These are phyloP conservation scores for Solanum peruvianum DNA, from an alignment of 257 asterid genomes.

Conservation along the genomic window DNA sequence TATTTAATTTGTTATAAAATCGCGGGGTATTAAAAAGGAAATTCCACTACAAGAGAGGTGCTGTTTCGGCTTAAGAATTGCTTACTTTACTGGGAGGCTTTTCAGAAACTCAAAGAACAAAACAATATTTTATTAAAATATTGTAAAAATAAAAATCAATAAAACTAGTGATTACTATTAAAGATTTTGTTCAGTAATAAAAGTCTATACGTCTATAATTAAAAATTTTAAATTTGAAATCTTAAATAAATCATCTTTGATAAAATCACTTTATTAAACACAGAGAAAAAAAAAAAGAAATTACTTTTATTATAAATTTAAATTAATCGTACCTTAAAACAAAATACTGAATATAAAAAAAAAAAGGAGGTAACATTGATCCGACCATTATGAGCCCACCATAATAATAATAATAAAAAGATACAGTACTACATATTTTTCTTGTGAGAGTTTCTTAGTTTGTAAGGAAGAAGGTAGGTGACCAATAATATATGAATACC, in stretches of 20 bases:
- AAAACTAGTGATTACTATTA: neutral
- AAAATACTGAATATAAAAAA: no score
- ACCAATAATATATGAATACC: neutral
- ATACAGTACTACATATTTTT: neutral
- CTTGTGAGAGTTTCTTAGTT: slow-evolving; percentile 28
- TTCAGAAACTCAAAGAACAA: neutral
- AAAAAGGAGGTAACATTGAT: neutral
- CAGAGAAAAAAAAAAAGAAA: accelerated
- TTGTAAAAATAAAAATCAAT: neutral
- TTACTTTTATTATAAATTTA: no score
- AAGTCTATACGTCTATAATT: neutral
- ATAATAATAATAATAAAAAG: neutral
- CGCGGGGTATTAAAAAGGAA: neutral
- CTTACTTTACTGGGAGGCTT: neutral
- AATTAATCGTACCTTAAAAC: neutral
- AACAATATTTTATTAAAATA: neutral
- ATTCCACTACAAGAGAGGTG: neutral
- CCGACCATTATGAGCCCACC: neutral
- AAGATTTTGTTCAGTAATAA: neutral
- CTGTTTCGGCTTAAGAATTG: neutral
- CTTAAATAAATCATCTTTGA: no score
- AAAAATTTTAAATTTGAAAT: no score
- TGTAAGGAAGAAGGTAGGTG: slow-evolving; percentile 25
- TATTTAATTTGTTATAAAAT: neutral
- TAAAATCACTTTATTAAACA: no score